Evolutionary conservation across 2,329 filamentous ascomycete species (phyloP).

Genomic region (Teratosphaeria zuluensis): DNA sequence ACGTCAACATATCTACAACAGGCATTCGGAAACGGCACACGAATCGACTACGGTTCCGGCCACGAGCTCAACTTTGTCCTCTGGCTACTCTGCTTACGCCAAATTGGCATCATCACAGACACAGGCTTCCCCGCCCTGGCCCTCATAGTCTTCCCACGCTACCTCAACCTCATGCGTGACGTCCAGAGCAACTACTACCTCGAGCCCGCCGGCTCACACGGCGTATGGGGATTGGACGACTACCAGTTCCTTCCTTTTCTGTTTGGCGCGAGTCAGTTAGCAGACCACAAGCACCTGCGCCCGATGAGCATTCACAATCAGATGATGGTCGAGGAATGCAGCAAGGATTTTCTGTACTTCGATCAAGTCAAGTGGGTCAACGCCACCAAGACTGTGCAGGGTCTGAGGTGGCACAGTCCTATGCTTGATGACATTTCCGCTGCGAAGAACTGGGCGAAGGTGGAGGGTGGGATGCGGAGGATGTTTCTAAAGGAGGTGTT

Average conservation of each 20-base stretch:
- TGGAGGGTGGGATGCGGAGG: slow-evolving; percentile 87
- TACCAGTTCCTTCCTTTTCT: slow-evolving; percentile 46
- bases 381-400: slow-evolving; percentile 90
- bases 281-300: slow-evolving; percentile 56
- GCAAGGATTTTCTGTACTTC: slow-evolving; percentile 76
- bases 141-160: slow-evolving; percentile 69
- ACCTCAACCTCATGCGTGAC: slow-evolving; percentile 75
- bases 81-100: slow-evolving; percentile 90
- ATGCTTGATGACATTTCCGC: slow-evolving; percentile 98
- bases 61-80: slow-evolving; percentile 96
- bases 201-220: slow-evolving; percentile 57
- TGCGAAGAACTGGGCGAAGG: slow-evolving; percentile 81
- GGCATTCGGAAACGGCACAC: slow-evolving; percentile 72
- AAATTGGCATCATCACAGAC: slow-evolving; percentile 55
- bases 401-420: slow-evolving; percentile 88
- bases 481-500: slow-evolving; percentile 95
- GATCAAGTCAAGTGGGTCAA: slow-evolving; percentile 92
- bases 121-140: slow-evolving; percentile 65
- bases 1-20: slow-evolving; percentile 70
- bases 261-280: slow-evolving; percentile 40
- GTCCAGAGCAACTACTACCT: slow-evolving; percentile 92
- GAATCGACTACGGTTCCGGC: slow-evolving; percentile 94
- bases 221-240: slow-evolving; percentile 45
- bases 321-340: slow-evolving; percentile 77
- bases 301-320: slow-evolving; percentile 68